Evolutionary conservation across 2,329 filamentous ascomycete genomes (phyloP).

Genomic region (Alternaria atra): DNA sequence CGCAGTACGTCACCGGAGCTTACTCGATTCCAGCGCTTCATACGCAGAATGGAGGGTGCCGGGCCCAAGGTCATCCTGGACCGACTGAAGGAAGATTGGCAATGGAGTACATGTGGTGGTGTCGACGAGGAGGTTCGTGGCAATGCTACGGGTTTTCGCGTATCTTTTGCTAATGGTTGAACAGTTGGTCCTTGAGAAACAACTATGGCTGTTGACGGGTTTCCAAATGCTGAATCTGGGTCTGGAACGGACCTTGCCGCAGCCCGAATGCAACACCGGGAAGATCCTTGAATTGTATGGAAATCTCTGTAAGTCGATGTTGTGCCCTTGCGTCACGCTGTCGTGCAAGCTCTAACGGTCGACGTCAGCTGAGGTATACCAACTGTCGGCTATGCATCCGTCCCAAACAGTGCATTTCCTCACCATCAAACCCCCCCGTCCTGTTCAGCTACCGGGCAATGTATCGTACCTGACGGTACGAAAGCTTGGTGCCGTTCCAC

Average conservation of each 20-base stretch:
- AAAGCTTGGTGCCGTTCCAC: slow-evolving; percentile 55
- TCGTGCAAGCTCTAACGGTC: slow-evolving; percentile 40
- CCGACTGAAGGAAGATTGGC: slow-evolving; percentile 62
- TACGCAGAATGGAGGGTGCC: slow-evolving; percentile 65
- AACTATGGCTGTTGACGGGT: slow-evolving; percentile 69
- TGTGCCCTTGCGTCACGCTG: slow-evolving; percentile 25
- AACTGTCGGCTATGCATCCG: slow-evolving; percentile 55
- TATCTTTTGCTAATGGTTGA: slow-evolving; percentile 4
- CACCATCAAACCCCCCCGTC: slow-evolving; percentile 42
- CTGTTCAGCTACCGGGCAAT: slow-evolving; percentile 47
- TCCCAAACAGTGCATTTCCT: slow-evolving; percentile 50
- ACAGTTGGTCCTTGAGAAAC: slow-evolving; percentile 61
- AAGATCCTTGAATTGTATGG: slow-evolving; percentile 52
- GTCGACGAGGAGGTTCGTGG: slow-evolving; percentile 55
- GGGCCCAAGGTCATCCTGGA: slow-evolving; percentile 62
- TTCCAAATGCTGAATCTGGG: slow-evolving; percentile 55
- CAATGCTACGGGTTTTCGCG: background rate
- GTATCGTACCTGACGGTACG: slow-evolving; percentile 42
- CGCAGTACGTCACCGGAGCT: slow-evolving; percentile 37
- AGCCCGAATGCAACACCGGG: slow-evolving; percentile 41
- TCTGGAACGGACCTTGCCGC: slow-evolving; percentile 31
- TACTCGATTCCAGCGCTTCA: slow-evolving; percentile 61
- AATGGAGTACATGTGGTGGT: slow-evolving; percentile 52
- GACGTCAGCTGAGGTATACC: slow-evolving; percentile 54
- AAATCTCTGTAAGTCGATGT: slow-evolving; percentile 48